phyloP scores from a whole-genome alignment of 2,329 filamentous ascomycete species.

The Paecilomyces niveus region DNA sequence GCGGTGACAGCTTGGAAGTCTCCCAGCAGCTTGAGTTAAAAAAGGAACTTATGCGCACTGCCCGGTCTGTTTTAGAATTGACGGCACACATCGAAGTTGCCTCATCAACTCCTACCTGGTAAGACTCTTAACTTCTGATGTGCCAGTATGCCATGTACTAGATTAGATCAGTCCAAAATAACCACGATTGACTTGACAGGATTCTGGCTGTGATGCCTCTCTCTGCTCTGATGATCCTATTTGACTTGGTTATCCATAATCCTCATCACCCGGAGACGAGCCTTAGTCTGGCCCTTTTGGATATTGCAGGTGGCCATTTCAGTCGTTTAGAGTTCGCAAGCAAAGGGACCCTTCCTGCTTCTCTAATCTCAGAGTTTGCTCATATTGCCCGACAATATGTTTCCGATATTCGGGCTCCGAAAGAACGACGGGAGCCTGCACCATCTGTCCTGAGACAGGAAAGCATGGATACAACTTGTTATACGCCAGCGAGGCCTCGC shows the following conservation, averaged over 20 bases:
- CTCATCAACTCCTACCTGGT: no score
- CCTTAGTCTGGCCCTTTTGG: conserved; percentile 30
- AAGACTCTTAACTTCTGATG: no score
- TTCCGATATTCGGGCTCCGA: neutral
- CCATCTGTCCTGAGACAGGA: neutral
- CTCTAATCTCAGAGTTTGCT: conserved; percentile 30
- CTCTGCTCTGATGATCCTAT: conserved; percentile 27
- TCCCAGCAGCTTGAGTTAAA: conserved; percentile 9
- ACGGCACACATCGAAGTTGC: conserved; percentile 21
- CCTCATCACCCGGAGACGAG: conserved; percentile 21
- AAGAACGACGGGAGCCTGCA: neutral
- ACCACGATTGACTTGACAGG: neutral
- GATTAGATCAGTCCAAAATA: no score
- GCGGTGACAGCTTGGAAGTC: conserved; percentile 4
- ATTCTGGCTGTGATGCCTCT: conserved; percentile 24
- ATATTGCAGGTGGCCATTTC: conserved; percentile 34
- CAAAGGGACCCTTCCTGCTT: conserved; percentile 24
- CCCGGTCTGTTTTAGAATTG: conserved; percentile 20
- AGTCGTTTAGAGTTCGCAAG: conserved; percentile 30
- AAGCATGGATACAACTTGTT: neutral
- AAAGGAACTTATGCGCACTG: conserved; percentile 17
- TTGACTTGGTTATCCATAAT: conserved; percentile 29
- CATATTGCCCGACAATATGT: conserved; percentile 34
- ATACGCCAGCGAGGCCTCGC: no score
- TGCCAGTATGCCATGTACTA: no score